phyloP scores from a whole-genome alignment of 805 yeast species.

The Candida multigemmis region DNA sequence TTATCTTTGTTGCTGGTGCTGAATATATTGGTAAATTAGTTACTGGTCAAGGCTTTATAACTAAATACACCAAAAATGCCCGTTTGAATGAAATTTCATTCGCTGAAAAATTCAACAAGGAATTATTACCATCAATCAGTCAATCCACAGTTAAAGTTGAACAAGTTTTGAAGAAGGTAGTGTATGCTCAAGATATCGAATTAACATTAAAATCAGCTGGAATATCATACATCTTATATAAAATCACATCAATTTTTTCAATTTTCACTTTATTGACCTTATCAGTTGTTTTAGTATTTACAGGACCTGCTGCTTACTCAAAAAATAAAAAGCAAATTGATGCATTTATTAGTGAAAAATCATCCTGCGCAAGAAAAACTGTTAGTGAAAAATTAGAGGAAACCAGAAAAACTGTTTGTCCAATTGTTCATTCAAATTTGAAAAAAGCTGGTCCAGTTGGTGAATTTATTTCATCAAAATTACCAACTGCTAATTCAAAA shows the following conservation, averaged over 20 bases:
- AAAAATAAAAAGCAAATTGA: conserved; percentile 73
- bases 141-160: conserved; percentile 43
- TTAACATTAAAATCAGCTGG: conserved; percentile 68
- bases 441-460: conserved; percentile 64
- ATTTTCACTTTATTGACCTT: conserved; percentile 57
- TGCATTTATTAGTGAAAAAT: conserved; percentile 42
- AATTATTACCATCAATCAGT: conserved; percentile 33
- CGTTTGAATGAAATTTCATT: too few species aligned
- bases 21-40: conserved; percentile 69
- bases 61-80: conserved; percentile 61
- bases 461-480: conserved; percentile 43
- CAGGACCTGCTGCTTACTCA: conserved; percentile 68
- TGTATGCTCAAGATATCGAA: conserved; percentile 65
- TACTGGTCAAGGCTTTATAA: conserved; percentile 74
- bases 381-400: conserved; percentile 29
- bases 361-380: conserved; percentile 45
- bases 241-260: conserved; percentile 68
- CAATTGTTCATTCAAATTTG: too few species aligned
- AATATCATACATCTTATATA: conserved; percentile 52
- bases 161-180: conserved; percentile 42
- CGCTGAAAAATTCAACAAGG: conserved; percentile 26
- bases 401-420: conserved; percentile 39
- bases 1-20: conserved; percentile 57
- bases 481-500: too few species aligned
- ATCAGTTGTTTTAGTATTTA: conserved; percentile 53